phyloP scores from a whole-genome alignment of 1,284 basidiomycete genomes.

The Papiliotrema fonsecae region DNA sequence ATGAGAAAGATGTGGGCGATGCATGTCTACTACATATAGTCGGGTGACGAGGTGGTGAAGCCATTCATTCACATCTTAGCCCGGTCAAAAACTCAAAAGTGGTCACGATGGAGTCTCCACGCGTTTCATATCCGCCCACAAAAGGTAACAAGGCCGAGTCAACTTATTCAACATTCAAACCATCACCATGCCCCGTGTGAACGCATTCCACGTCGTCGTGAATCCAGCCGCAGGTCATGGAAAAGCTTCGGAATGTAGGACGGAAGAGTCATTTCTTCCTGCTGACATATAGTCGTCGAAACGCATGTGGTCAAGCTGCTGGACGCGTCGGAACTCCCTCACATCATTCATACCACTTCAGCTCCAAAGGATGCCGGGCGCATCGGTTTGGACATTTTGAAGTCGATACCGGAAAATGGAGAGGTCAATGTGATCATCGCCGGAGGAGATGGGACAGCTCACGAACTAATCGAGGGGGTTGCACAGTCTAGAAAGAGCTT shows the following conservation, averaged over 20 bases:
- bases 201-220: slow-evolving; percentile 10
- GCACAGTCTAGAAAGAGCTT: slow-evolving; percentile 21
- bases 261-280: background rate
- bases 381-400: slow-evolving; percentile 49
- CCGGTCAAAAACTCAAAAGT: background rate
- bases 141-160: background rate
- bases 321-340: slow-evolving; percentile 31
- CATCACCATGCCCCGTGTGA: background rate
- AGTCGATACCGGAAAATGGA: slow-evolving; percentile 55
- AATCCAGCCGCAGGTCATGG: slow-evolving; percentile 35
- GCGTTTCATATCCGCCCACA: background rate
- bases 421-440: slow-evolving; percentile 54
- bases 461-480: slow-evolving; percentile 70
- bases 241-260: slow-evolving; percentile 28
- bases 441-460: slow-evolving; percentile 87
- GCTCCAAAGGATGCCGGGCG: slow-evolving; percentile 58
- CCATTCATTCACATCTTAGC: too few species aligned
- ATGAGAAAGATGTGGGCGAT: too few species aligned
- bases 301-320: slow-evolving; percentile 64
- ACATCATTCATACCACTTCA: slow-evolving; percentile 54
- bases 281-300: slow-evolving; percentile 52
- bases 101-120: background rate
- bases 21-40: too few species aligned
- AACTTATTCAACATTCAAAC: background rate
- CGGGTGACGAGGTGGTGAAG: background rate